Evolutionary conservation across 495 filamentous ascomycete genomes (phyloP), one percentile per base, ranked within the genome.

Genomic region (Barbatosphaeria neglecta): DNA sequence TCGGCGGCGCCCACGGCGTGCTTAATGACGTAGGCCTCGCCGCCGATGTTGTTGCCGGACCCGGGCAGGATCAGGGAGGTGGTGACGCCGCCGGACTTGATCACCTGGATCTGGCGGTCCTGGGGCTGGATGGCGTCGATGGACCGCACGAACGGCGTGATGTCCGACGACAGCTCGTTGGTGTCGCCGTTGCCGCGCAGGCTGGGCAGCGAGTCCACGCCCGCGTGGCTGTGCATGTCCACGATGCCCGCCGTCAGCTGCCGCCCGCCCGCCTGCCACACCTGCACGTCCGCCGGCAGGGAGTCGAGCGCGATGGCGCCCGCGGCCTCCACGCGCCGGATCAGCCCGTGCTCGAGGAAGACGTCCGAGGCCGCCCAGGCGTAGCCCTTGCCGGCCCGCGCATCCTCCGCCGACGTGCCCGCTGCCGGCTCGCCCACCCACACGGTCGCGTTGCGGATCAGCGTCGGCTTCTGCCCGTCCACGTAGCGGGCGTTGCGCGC

Each of bases 81-180:
- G 6, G 80, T 84, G 2, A 83, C 76, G n/a, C 80, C 80, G 17
- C 80, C 80, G 1, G 77, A 81, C 45, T 79, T 79, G 63, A 84
- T 82, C 40, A 79, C 70, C 46, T 72, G 60, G 18, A 76, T 65
- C 39, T 77, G 74, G 22, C 66, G 67, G 60, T 82, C 77, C 22
- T 58, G 51, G 6, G 68, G 57, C 45, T 67, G 57, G 37, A 74
- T 52, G 8, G 70, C 73, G 47, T 83, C 78, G 27, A 81, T 68
- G 17, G 73, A 72, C n/a, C 76, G 68, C 23, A 77, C 72, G 50
- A 71, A 80, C 0, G 79, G 77, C 0, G 77, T 81, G 28, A 77
- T 68, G 43, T 73, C 63, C 6, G 56, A 47, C 13, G 69, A 63
- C 47, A 71, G 51, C 49, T 80, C 75, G 46, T 81, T 80, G 23